phyloP scores from a whole-genome alignment of 139 green algal species.

The Auxenochlorella pyrenoidosa region DNA sequence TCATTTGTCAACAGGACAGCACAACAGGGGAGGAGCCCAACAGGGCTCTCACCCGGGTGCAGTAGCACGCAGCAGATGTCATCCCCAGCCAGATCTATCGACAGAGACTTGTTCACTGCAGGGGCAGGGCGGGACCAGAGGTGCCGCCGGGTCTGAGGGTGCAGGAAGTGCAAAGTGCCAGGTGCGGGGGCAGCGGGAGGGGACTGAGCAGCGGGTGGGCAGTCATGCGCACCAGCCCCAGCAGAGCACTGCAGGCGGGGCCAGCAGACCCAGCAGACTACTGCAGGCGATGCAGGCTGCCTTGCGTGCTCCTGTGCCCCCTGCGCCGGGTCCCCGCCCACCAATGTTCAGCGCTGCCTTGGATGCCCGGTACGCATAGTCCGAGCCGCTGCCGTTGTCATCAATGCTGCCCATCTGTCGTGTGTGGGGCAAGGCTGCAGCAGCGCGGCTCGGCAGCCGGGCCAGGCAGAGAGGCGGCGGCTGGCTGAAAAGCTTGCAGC shows the following conservation, averaged over 20 bases:
- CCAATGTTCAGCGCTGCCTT: constrained; percentile 82
- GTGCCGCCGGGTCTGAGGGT: background rate
- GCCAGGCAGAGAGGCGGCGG: too few relatives aligned
- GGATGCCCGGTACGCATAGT: constrained; percentile 68
- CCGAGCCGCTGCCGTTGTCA: constrained; percentile 49
- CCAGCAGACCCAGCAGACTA: too few relatives aligned
- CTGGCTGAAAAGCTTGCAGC: too few relatives aligned
- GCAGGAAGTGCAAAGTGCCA: background rate
- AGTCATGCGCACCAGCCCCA: too few relatives aligned
- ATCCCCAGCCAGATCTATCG: constrained; percentile 63
- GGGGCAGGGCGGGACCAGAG: background rate
- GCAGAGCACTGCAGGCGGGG: too few relatives aligned
- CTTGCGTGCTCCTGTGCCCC: too few relatives aligned
- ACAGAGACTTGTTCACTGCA: constrained; percentile 70
- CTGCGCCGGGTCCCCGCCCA: background rate
- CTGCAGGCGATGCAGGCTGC: too few relatives aligned
- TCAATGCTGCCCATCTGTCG: constrained; percentile 23
- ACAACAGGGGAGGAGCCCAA: background rate
- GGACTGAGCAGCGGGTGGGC: too few relatives aligned
- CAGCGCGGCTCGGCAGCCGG: too few relatives aligned
- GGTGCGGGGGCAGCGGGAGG: too few relatives aligned
- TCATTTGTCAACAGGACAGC: too few relatives aligned
- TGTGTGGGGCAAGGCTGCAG: too few relatives aligned
- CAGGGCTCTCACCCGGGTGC: constrained; percentile 58
- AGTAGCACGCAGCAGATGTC: constrained; percentile 66